Evolutionary conservation across 208 protist genomes (phyloP), one percentile per base, ranked within the genome.

Genomic region (Leishmania martiniquensis): DNA sequence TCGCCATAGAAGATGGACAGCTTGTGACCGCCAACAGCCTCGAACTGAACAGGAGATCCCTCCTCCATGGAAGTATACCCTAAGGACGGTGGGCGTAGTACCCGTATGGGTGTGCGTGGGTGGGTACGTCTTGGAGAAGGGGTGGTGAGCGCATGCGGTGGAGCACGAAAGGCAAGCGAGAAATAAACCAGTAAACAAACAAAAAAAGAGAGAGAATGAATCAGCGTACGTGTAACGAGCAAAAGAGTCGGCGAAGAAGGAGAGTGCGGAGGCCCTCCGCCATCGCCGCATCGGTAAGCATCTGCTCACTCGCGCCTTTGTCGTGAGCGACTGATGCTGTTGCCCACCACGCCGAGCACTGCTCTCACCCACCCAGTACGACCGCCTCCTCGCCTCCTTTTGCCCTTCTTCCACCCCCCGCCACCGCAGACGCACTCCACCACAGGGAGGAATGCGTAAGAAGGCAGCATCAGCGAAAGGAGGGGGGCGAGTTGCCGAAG

Each of bases 1-100:
- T 83, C 71, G 5, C 92, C 92, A 72, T 91, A 89, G 73, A 87
- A 85, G 42, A 96, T 89, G 51, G 68, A 65, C 15, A 83, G 82
- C 76, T 75, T 85, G 82, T 96, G 92, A 20, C 92, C 92, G 60
- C 83, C 86, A 29, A 91, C 89, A 0, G 89, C 80, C 63, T 87
- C 85, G 32, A 92, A 88, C 9, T 62, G 72, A 37, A 76, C 62
- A 29, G 71, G 62, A n/a, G 54, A 45, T 22, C 22, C 45, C 20
- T 66, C 55, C 1, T 55, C 45, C 76, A 85, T 83, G 34, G 13
- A 10, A 45, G 25, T n/a, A 32, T 69, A 69, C 42, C 49, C n/a
- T n/a, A n/a, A 1, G 42, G 51, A 12, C 49, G 32, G 20, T 47
- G 4, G 7, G 10, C 13, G 63, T 51, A n/a, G 22, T 63, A 34